Percentiles rank a stretch among this genome's conserved stretches.
Conservation (phyloP, 23 red algal species). For the Gracilariopsis chorda region DNA sequence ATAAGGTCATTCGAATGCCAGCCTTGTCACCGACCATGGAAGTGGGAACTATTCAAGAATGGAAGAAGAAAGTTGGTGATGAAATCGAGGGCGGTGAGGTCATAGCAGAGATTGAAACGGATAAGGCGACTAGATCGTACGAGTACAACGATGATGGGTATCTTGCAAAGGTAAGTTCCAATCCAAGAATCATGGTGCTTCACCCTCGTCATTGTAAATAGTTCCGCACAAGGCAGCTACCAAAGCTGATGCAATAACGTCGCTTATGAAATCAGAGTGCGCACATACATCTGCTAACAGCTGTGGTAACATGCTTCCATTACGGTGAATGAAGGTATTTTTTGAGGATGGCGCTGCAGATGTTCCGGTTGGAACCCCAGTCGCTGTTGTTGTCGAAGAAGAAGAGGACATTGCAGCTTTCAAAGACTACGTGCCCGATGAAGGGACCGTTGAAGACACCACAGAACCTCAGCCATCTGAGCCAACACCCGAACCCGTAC, state of each 20-base stretch:
- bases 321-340: constrained; percentile 73
- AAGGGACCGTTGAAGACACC: neutral
- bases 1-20: constrained; percentile 85
- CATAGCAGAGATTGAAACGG: constrained; percentile 97
- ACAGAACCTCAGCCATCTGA: neutral
- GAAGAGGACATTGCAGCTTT: constrained; percentile 79
- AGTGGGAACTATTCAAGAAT: constrained; percentile 80
- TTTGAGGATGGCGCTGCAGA: constrained; percentile 77
- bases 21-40: constrained; percentile 96
- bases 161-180: constrained; percentile 80
- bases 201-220: no score
- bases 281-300: no score
- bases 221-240: no score
- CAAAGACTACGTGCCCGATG: constrained; percentile 58
- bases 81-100: constrained; percentile 78
- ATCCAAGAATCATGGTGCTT: no score
- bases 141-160: constrained; percentile 93
- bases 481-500: neutral
- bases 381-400: constrained; percentile 91
- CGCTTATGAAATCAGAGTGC: no score
- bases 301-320: no score
- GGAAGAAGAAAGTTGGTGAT: constrained; percentile 87
- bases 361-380: constrained; percentile 74
- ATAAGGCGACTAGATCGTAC: constrained; percentile 93
- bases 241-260: no score